These are phyloP conservation scores for Vaccinium corymbosum DNA, from an alignment of 148 eudicot genomes.

Conservation along the genomic window DNA sequence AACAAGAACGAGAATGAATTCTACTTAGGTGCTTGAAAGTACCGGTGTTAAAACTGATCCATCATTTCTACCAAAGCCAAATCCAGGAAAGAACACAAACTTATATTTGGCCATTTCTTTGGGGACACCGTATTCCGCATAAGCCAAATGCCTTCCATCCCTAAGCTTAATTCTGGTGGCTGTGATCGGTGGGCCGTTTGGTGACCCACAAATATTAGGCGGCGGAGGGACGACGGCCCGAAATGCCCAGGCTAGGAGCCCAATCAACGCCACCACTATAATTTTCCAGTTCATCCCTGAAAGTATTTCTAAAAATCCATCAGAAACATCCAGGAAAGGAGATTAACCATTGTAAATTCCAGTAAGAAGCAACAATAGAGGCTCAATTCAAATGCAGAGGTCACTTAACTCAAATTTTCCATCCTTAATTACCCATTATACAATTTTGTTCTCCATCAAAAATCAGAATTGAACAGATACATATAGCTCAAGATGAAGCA, in stretches of 20 bases:
- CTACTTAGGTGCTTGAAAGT: slow-evolving; percentile 9
- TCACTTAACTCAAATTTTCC: not conserved
- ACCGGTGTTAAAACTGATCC: slow-evolving; percentile 16
- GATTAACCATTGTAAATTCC: not conserved
- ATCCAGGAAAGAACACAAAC: slow-evolving; percentile 48
- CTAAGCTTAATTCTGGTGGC: slow-evolving; percentile 35
- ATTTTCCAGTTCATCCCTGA: slow-evolving; percentile 15
- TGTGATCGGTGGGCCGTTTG: slow-evolving; percentile 23
- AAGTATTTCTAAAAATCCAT: not conserved
- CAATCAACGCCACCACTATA: slow-evolving; percentile 10
- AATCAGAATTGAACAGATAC: not conserved
- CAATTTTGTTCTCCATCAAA: not conserved
- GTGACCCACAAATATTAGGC: slow-evolving; percentile 26
- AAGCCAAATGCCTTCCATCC: slow-evolving; percentile 68
- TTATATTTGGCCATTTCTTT: slow-evolving; percentile 48
- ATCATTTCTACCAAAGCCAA: slow-evolving; percentile 34
- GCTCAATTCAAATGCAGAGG: not conserved
- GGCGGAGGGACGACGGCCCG: slow-evolving; percentile 23
- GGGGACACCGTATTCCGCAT: slow-evolving; percentile 52
- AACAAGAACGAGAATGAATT: not conserved
- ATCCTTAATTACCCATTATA: not conserved
- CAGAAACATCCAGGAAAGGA: not conserved
- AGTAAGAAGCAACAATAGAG: not conserved
- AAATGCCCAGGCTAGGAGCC: slow-evolving; percentile 22
- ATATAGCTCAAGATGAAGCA: not conserved